Evolutionary conservation across 2,329 filamentous ascomycete species (phyloP).

Genomic region (Falciphora oryzae): DNA sequence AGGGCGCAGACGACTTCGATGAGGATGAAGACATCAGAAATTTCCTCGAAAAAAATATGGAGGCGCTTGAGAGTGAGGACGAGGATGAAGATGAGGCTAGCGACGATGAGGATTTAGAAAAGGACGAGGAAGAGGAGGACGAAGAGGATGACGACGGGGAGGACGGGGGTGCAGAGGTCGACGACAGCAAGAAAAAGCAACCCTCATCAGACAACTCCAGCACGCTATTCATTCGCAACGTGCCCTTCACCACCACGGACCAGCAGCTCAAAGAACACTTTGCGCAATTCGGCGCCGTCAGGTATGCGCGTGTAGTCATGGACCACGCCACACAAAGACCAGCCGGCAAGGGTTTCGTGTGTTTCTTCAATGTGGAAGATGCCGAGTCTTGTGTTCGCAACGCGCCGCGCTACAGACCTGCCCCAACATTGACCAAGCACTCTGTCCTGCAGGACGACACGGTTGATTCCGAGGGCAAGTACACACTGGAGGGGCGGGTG

Average conservation of each 20-base stretch:
- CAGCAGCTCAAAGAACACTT: conserved; percentile 82
- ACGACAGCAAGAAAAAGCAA: conserved; percentile 27
- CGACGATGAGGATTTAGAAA: conserved; percentile 29
- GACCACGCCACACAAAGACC: conserved; percentile 81
- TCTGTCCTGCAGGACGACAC: conserved; percentile 86
- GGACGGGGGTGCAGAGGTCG: conserved; percentile 33
- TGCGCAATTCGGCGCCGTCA: conserved; percentile 74
- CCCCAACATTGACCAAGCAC: conserved; percentile 52
- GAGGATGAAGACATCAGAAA: conserved; percentile 40
- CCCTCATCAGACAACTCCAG: conserved; percentile 56
- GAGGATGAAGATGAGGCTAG: conserved; percentile 34
- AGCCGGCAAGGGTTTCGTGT: conserved; percentile 90
- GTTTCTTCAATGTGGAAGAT: conserved; percentile 75
- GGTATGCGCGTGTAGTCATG: conserved; percentile 87
- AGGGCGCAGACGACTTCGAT: conserved; percentile 25
- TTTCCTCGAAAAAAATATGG: conserved; percentile 53
- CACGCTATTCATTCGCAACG: conserved; percentile 88
- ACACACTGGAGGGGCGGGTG: conserved; percentile 85
- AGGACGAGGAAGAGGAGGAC: conserved; percentile 36
- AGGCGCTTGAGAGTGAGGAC: conserved; percentile 53
- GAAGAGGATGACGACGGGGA: conserved; percentile 26
- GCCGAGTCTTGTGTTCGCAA: conserved; percentile 69
- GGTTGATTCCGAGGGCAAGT: conserved; percentile 73
- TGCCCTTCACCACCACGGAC: conserved; percentile 85
- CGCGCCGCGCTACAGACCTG: conserved; percentile 57